Evolutionary conservation across 2,329 filamentous ascomycete species (phyloP), one percentile per base, ranked within the genome.

Genomic region (Trichoderma asperellum): DNA sequence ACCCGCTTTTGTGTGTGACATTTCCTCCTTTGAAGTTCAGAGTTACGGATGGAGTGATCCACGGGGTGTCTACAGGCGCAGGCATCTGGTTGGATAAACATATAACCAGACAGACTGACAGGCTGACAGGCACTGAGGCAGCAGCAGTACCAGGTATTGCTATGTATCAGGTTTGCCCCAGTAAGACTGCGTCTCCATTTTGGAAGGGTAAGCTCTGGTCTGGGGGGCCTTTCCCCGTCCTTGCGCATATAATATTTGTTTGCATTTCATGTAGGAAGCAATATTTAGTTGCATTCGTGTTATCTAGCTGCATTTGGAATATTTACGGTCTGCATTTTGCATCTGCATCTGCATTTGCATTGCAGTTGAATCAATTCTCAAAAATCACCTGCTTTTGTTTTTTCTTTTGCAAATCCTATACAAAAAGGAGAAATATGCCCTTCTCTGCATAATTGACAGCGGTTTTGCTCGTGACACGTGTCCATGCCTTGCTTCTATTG

Each of bases 391-490:
- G 37, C 62, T 40, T 40, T 21, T 21, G 1, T 29, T 35, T 24
- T 24, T 65, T 27, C 37, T 34, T 29, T 34, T 14, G 29, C 27
- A 3, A 24, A 49, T 18, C 11, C n/a, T 32, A 27, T 43, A 49
- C 47, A 43, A 16, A 43, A 43, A 43, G 16, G 40, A 43, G 40
- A 43, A 43, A 43, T n/a, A 43, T n/a, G 40, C 40, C 40, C 40
- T 43, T 43, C 18, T n/a, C 53, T 57, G 18, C 3, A 35, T 43
- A 11, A 29, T 18, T 24, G 27, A 14, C 34, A 5, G 35, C 18
- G 27, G 3, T 21, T 47, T 57, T 34, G 29, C 27, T 29, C 27
- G 27, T 35, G 62, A 57, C 62, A 65, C 62, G 62, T 65, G 52
- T 47, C 24, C 29, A 24, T 49, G n/a, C 35, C 27, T 57, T 21